These are phyloP conservation scores for Lentinula sp. DNA, from an alignment of 768 basidiomycete genomes.

Conservation along the genomic window DNA sequence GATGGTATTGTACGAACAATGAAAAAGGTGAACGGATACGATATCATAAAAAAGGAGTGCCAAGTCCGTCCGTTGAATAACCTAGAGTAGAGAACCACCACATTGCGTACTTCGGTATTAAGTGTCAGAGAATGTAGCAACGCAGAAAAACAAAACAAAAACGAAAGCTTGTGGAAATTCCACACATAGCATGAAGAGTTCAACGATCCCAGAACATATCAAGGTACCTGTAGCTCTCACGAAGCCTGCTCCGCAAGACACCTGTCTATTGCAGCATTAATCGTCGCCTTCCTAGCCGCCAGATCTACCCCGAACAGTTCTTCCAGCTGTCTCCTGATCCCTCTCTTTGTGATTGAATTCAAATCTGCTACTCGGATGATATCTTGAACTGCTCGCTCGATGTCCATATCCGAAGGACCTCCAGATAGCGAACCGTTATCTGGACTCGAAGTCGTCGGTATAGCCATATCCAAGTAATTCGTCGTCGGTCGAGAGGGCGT, in stretches of 20 bases:
- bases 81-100: neutral
- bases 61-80: neutral
- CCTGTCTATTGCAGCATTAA: conserved; percentile 76
- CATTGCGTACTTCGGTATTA: neutral
- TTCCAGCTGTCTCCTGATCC: conserved; percentile 80
- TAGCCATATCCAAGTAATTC: conserved; percentile 70
- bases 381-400: conserved; percentile 70
- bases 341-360: conserved; percentile 88
- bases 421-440: conserved; percentile 42
- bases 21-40: neutral
- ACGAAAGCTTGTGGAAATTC: neutral
- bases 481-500: conserved; percentile 66
- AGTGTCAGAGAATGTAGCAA: neutral
- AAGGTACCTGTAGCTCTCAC: neutral
- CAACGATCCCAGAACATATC: neutral
- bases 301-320: conserved; percentile 77
- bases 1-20: neutral
- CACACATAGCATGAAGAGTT: neutral
- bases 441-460: conserved; percentile 48
- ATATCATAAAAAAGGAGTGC: neutral
- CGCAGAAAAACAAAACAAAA: neutral
- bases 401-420: conserved; percentile 58
- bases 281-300: conserved; percentile 58
- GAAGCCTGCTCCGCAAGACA: conserved; percentile 28
- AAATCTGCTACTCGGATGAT: conserved; percentile 78